These are phyloP conservation scores for Lizonia empirigonia DNA, from an alignment of 2,329 filamentous ascomycete genomes.

Conservation along the genomic window DNA sequence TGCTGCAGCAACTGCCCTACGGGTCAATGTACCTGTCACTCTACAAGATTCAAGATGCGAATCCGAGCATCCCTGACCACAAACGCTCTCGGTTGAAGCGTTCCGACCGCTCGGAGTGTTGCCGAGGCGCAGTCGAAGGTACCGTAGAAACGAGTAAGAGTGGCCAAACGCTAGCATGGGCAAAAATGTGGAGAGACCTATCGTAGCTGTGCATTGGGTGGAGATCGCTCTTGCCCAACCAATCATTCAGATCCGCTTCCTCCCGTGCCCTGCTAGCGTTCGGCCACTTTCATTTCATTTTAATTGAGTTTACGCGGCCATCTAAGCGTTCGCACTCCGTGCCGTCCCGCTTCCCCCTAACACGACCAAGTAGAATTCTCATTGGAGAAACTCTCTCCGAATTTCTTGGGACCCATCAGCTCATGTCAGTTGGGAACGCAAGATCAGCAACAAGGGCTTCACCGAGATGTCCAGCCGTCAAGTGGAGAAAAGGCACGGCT, in stretches of 20 bases:
- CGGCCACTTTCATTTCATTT: no score
- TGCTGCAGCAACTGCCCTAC: no score
- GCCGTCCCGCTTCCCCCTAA: slow-evolving; percentile 9
- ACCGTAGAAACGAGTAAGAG: no score
- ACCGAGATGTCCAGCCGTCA: not conserved
- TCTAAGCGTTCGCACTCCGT: slow-evolving; percentile 3
- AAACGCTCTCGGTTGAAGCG: not conserved
- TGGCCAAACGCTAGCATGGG: no score
- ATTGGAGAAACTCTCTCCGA: not conserved
- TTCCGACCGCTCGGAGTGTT: not conserved
- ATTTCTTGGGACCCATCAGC: not conserved
- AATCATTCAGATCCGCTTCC: no score
- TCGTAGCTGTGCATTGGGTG: no score
- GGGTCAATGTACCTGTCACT: not conserved
- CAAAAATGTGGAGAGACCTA: no score
- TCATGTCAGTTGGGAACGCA: not conserved
- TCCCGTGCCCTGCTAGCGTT: no score
- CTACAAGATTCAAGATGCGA: no score
- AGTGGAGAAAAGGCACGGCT: not conserved
- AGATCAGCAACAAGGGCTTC: not conserved
- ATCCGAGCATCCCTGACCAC: not conserved
- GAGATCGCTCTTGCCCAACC: no score
- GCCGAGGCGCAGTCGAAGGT: slow-evolving; percentile 2
- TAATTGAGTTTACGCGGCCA: not conserved
- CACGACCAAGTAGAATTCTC: not conserved